phyloP scores from a whole-genome alignment of 2,329 filamentous ascomycete genomes.

The Taxawa tesnikishii region DNA sequence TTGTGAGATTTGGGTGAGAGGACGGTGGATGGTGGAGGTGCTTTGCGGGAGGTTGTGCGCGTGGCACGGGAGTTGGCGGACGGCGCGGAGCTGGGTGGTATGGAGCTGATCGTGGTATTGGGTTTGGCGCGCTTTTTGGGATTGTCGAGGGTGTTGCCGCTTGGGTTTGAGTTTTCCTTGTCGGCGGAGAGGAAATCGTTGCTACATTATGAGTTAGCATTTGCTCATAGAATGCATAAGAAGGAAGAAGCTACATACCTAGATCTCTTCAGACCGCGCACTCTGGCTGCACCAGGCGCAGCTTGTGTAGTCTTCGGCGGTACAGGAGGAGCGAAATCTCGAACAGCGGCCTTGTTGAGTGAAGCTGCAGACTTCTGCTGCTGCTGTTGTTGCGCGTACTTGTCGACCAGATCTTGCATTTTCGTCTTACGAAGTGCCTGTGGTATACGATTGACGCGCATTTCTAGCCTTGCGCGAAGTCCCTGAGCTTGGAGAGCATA shows the following conservation, averaged over 20 bases:
- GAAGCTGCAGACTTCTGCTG: constrained; percentile 3
- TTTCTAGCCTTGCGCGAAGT: constrained; percentile 74
- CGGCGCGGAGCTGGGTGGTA: constrained; percentile 19
- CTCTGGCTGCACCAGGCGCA: constrained; percentile 3
- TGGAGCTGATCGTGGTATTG: constrained; percentile 22
- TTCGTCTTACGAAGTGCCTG: constrained; percentile 63
- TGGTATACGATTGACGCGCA: constrained; percentile 87
- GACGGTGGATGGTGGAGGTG: constrained; percentile 40
- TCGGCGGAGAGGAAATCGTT: constrained; percentile 52
- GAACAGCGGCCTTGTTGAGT: too few species aligned
- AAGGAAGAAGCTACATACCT: constrained; percentile 16
- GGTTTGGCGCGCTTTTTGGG: constrained; percentile 52
- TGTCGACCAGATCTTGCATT: constrained; percentile 66
- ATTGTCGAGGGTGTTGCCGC: constrained; percentile 43
- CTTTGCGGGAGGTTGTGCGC: constrained; percentile 20
- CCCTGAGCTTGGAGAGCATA: constrained; percentile 81
- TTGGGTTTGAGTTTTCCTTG: constrained; percentile 62
- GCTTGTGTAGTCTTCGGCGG: constrained; percentile 5
- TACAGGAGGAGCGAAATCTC: constrained; percentile 6
- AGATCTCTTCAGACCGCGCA: constrained; percentile 16
- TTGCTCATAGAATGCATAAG: constrained; percentile 14
- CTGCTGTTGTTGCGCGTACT: constrained; percentile 24
- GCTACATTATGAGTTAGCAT: constrained; percentile 30
- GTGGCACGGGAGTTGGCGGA: constrained; percentile 18
- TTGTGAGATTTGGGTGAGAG: constrained; percentile 78